A percentile compares a stretch with the other conserved stretches of the same genome.
Evolutionary conservation across 2,329 filamentous ascomycete genomes (phyloP).

Genomic region (Alternaria triticina): DNA sequence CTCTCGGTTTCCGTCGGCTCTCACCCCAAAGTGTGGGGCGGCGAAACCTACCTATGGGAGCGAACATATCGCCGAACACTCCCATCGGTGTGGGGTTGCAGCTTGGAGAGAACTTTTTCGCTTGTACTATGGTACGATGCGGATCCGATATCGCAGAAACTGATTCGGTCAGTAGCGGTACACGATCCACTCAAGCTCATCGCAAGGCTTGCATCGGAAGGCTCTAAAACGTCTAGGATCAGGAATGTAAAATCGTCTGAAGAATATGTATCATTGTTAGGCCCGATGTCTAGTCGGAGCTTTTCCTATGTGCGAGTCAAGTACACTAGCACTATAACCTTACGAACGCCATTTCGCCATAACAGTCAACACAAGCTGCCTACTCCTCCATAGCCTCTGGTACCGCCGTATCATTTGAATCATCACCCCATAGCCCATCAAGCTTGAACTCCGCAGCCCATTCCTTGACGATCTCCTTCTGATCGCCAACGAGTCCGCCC

Average conservation of each 20-base stretch:
- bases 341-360: constrained; percentile 18
- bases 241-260: background rate
- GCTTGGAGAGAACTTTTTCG: constrained; percentile 7
- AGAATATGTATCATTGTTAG: constrained; percentile 17
- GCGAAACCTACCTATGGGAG: constrained; percentile 11
- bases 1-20: constrained; percentile 25
- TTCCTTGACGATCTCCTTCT: constrained; percentile 85
- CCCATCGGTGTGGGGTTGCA: constrained; percentile 8
- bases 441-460: constrained; percentile 96
- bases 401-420: constrained; percentile 43
- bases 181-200: constrained; percentile 6
- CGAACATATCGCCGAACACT: constrained; percentile 11
- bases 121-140: constrained; percentile 20
- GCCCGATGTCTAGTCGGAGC: constrained; percentile 15
- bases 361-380: constrained; percentile 7
- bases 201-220: constrained; percentile 8
- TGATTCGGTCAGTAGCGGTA: constrained; percentile 28
- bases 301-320: constrained; percentile 6
- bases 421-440: constrained; percentile 87
- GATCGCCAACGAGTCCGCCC: constrained; percentile 59
- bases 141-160: constrained; percentile 33
- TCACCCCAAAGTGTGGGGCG: constrained; percentile 32
- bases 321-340: background rate
- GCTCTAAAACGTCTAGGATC: background rate
- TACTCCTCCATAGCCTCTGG: constrained; percentile 47